phyloP scores from a whole-genome alignment of 208 protist genomes.

The Naegleria lovaniensis region DNA sequence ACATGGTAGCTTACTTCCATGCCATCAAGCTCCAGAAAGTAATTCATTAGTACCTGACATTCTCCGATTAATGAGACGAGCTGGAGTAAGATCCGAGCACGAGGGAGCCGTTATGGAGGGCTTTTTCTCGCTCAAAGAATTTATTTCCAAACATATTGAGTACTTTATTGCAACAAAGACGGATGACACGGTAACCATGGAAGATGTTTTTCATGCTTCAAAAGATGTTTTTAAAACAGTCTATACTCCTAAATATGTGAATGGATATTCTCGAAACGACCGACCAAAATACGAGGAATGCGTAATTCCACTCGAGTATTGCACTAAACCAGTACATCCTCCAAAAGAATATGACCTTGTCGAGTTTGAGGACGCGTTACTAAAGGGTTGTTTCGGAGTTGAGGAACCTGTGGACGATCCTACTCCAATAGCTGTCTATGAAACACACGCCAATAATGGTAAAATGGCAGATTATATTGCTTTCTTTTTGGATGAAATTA shows the following conservation, averaged over 20 bases:
- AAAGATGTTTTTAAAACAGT: background rate
- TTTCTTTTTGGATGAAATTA: background rate
- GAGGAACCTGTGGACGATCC: background rate
- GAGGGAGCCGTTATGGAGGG: background rate
- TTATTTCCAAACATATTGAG: background rate
- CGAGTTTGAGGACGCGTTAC: no score
- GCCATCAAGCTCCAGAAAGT: background rate
- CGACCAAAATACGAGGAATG: background rate
- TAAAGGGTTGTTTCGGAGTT: background rate
- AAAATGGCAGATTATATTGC: background rate
- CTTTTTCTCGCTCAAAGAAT: background rate
- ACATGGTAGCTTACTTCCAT: background rate
- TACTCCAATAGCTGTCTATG: background rate
- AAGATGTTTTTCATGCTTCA: background rate
- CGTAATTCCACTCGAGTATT: background rate
- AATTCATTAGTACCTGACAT: background rate
- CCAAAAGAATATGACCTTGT: no score
- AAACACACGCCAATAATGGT: background rate
- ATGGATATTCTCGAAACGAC: background rate
- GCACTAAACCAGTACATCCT: background rate
- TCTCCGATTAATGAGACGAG: background rate
- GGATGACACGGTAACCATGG: background rate
- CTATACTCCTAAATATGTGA: background rate
- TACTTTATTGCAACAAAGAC: background rate
- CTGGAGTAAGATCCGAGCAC: background rate